A percentile compares a stretch with the other conserved stretches of the same genome.
Conservation (phyloP, 805 yeast species). For the Dipodascus geniculatus region DNA sequence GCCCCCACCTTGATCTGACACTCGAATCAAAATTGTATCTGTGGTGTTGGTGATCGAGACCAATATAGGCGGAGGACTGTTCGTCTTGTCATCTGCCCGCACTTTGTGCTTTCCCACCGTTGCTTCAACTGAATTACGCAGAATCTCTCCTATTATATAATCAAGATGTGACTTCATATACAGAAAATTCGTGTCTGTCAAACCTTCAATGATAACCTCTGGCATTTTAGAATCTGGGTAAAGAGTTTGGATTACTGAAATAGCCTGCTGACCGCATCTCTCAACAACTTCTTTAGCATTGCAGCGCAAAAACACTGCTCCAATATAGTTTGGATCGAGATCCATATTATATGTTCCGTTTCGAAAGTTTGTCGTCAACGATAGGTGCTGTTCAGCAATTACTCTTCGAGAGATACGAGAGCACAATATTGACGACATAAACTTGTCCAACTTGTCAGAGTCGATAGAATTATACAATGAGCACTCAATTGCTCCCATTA, state of each 20-base stretch:
- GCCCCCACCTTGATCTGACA: conserved; percentile 91
- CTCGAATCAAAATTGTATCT: conserved; percentile 59
- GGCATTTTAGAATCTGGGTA: conserved; percentile 43
- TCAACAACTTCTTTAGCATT: conserved; percentile 57
- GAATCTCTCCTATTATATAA: conserved; percentile 75
- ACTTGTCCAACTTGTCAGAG: conserved; percentile 50
- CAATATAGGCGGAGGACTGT: conserved; percentile 47
- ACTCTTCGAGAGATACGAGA: conserved; percentile 84
- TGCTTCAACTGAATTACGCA: conserved; percentile 78
- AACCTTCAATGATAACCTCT: conserved; percentile 64
- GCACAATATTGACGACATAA: conserved; percentile 67
- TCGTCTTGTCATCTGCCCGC: conserved; percentile 27
- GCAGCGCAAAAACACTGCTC: conserved; percentile 77
- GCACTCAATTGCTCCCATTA: conserved; percentile 87
- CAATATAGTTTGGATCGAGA: conserved; percentile 27
- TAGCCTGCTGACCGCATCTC: conserved; percentile 41
- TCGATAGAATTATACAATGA: conserved; percentile 47
- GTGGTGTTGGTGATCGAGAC: conserved; percentile 60
- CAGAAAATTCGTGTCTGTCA: conserved; percentile 53
- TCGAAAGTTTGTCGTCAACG: conserved; percentile 56
- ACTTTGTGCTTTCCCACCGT: conserved; percentile 41
- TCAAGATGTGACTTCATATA: conserved; percentile 80
- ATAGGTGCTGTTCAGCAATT: conserved; percentile 82
- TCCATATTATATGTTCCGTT: conserved; percentile 33
- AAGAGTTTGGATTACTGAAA: conserved; percentile 31